Evolutionary conservation across 1,284 basidiomycete genomes (phyloP).

Genomic region (Cerrena zonata): DNA sequence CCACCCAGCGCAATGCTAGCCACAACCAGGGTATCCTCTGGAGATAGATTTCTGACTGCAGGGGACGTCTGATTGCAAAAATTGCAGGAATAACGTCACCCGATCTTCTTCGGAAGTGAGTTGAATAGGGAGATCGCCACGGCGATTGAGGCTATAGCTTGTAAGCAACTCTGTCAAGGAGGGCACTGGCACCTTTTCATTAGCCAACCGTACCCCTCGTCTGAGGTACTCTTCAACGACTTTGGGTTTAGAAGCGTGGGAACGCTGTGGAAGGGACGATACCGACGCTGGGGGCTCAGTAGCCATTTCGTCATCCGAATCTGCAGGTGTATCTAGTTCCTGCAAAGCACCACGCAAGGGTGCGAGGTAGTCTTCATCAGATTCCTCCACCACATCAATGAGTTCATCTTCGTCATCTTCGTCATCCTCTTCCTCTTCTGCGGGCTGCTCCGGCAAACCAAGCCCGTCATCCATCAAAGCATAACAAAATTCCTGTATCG

Average conservation of each 20-base stretch:
- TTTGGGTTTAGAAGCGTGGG: constrained; percentile 28
- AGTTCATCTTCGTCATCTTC: constrained; percentile 47
- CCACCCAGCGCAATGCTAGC: constrained; percentile 59
- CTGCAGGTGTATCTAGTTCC: constrained; percentile 42
- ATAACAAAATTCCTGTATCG: constrained; percentile 63
- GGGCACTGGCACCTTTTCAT: constrained; percentile 51
- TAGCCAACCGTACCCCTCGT: constrained; percentile 59
- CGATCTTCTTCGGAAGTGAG: constrained; percentile 49
- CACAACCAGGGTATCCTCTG: constrained; percentile 41
- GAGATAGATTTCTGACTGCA: constrained; percentile 40
- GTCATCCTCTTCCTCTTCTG: constrained; percentile 17
- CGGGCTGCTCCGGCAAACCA: constrained; percentile 41
- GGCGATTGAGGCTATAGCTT: constrained; percentile 21
- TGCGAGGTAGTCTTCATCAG: constrained; percentile 49
- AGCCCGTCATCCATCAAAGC: constrained; percentile 62
- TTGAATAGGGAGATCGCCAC: constrained; percentile 26
- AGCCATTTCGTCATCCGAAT: constrained; percentile 15
- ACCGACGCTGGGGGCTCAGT: constrained; percentile 25
- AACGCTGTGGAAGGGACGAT: constrained; percentile 29
- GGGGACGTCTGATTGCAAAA: constrained; percentile 52
- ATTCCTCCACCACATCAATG: constrained; percentile 52
- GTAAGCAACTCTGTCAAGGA: constrained; percentile 44
- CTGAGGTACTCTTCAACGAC: constrained; percentile 66
- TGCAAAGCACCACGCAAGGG: constrained; percentile 64
- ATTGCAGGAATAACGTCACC: constrained; percentile 50